Evolutionary conservation across 768 basidiomycete species (phyloP), one percentile per base, ranked within the genome.

Genomic region (Russula compacta): DNA sequence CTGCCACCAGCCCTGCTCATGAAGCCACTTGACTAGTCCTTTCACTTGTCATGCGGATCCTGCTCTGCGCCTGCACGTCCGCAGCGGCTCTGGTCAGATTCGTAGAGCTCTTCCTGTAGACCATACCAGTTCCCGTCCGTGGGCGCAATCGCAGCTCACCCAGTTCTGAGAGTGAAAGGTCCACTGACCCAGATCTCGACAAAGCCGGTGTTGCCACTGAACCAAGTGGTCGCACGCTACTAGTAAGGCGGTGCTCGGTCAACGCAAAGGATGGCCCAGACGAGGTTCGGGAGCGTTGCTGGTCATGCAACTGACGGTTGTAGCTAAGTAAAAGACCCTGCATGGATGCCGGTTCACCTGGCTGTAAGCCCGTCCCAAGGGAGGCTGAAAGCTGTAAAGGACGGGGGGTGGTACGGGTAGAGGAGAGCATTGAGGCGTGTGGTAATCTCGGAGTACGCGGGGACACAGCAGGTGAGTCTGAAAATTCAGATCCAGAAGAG

Each of bases 91-190:
- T 50, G 14, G 58, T 64, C 14, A 61, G 24, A 24, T 36, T 51
- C n/a, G n/a, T 52, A 12, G 64, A 51, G 40, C 66, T 66, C 43
- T 60, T 65, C 56, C 46, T 60, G 51, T 66, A 66, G 33, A 55
- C 60, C 66, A 66, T 66, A 40, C 66, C 66, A 10, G 66, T 66
- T 29, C 66, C 66, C 19, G 60, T 66, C 33, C 66, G 52, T 24
- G 66, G 66, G n/a, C 58, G 55, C 46, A 61, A 40, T 33, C 57
- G 53, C 38, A 42, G 40, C 56, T 48, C 56, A n/a, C 63, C 62
- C 32, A 40, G 42, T 33, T 54, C 56, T 15, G 39, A 54, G 2
- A 50, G 48, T 10, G 50, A 46, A 6, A 52, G 15, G 21, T 53
- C 55, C 47, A 47, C 32, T 19, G 61, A 58, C 15, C 57, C 61